Evolutionary conservation across 179 eudicot genomes (phyloP), one percentile per base, ranked within the genome.

Genomic region (Spinacia oleracea): DNA sequence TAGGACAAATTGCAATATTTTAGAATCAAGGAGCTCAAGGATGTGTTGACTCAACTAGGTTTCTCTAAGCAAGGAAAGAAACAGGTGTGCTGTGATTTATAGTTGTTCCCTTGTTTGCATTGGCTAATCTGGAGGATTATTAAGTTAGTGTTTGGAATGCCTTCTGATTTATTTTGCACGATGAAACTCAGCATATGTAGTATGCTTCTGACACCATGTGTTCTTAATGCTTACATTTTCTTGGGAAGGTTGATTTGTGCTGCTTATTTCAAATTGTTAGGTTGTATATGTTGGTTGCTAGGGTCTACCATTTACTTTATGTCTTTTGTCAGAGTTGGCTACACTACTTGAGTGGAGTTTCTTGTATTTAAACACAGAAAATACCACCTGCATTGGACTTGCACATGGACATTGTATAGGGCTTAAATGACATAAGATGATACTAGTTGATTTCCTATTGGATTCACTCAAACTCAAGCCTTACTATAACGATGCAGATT

Each of bases 11-110:
- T 96, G 90, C 88, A 93, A 63, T 87, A 89, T 87, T 93, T 96
- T 75, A 89, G 99, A 76, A 88, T 96, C 83, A 96, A 96, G 84
- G 99, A 96, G 89, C 97, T 96, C 45, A 96, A 96, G 92, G 98
- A 92, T 84, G 92, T 96, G 72, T 89, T 96, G 56, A 90, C 92
- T 46, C 92, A 87, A 66, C 86, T 96, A 34, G 98, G 98, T 42
- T 92, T 89, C 74, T 89, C 97, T 43, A 96, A 96, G 88, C 99
- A 96, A 83, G 99, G 99, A 76, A 96, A 93, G 88, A 96, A 96
- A 82, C 99, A 96, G 97, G 98, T 92, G 77, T 65, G 73, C 48
- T 10, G 16, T 74, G 68, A 21, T 64, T 48, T 27, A 21, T 20
- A 64, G 50, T 46, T 82, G 56, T n/a, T n/a, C n/a, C n/a, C n/a